Base-by-base conservation (phyloP, 1,139 yeast genomes). In the Diutina sp. region DNA sequence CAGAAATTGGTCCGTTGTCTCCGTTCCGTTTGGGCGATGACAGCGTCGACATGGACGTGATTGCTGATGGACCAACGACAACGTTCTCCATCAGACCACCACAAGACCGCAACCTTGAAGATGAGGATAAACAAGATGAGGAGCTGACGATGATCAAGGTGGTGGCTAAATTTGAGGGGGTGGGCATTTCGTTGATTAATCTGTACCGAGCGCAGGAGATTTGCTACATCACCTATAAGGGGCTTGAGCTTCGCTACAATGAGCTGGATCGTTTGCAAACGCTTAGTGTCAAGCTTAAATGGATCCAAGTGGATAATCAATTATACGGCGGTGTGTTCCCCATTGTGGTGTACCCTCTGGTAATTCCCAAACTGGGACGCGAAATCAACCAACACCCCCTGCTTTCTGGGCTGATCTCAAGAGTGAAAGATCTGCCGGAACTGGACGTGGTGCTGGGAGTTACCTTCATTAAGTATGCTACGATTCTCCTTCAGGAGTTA, bases 1-100 rank as follows among this genome's bases (percentile, higher is more conserved):
- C 96, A 0, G 99, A 93, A 67, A 90, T 95, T 63, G 99, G 99
- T 30, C 86, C 85, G 60, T 74, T 90, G 60, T 84, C 84, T 58
- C 98, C 98, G 1, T 89, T 93, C 82, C 81, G 90, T 63, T 66
- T 88, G 30, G 88, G 90, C 3, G 74, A 77, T 2, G 72, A 78
- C 0, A 67, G 66, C n/a, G 91, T 90, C 41, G 98, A 91, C 65
- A 73, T 93, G 64, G 90, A 90, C 67, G 98, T 93, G 48, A 85
- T 90, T 54, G 99, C 98, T 0, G 98, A 93, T 72, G 99, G 98
- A 0, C 96, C 97, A 0, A 84, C 93, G 0, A 97, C 90, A 67
- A 85, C 96, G 0, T 76, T 93, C 62, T 85, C 90, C 2, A 84
- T 93, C 7, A n/a, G 29, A 11, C 53, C 53, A 4, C 53, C 32